Evolutionary conservation across 805 yeast species (phyloP).

Genomic region (Torulaspora gathmanii): DNA sequence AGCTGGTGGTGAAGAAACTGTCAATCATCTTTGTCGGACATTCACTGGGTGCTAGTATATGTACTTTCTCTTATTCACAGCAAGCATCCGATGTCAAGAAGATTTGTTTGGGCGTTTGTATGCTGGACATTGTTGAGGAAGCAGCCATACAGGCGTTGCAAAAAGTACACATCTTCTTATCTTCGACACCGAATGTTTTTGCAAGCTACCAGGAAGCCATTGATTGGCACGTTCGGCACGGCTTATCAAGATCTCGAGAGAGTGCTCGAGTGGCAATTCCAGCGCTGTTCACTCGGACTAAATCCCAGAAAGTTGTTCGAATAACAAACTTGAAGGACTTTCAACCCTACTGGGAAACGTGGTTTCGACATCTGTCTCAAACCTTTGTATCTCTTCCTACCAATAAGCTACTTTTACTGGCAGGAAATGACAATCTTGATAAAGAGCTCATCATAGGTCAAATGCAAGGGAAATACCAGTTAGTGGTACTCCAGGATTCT

Average conservation of each 20-base stretch:
- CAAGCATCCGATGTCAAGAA: constrained; percentile 20
- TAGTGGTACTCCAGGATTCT: constrained; percentile 71
- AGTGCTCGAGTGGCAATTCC: constrained; percentile 83
- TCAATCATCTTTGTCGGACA: constrained; percentile 71
- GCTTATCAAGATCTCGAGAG: constrained; percentile 47
- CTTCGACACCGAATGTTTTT: constrained; percentile 61
- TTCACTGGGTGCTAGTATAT: constrained; percentile 86
- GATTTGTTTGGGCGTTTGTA: constrained; percentile 58
- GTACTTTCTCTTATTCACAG: constrained; percentile 47
- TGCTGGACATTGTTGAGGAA: constrained; percentile 93
- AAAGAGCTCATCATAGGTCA: constrained; percentile 86
- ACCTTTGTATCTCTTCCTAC: constrained; percentile 46
- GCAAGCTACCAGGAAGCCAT: constrained; percentile 53
- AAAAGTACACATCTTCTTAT: constrained; percentile 63
- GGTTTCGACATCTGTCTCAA: constrained; percentile 73
- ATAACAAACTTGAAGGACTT: constrained; percentile 58
- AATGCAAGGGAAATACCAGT: constrained; percentile 95
- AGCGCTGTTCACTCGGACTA: constrained; percentile 42
- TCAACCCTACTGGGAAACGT: constrained; percentile 65
- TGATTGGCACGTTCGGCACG: constrained; percentile 70
- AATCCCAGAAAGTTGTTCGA: constrained; percentile 46
- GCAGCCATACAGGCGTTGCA: constrained; percentile 69
- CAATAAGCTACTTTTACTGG: constrained; percentile 70
- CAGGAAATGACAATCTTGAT: constrained; percentile 87
- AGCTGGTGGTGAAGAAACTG: constrained; percentile 13